Conservation (phyloP, 768 basidiomycete species). For the Leccinum sublutescens region DNA sequence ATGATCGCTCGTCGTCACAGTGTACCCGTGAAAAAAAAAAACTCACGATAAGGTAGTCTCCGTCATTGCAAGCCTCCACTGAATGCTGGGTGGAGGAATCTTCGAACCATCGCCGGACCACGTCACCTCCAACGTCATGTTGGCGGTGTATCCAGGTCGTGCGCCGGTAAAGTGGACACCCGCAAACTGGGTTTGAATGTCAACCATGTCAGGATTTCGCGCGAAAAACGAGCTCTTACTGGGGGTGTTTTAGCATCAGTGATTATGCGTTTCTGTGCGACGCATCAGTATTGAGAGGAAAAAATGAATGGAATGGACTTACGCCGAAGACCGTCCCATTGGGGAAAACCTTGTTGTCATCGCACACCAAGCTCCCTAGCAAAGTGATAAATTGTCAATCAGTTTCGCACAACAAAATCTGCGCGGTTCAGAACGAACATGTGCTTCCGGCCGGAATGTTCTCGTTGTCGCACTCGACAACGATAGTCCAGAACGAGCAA, state of each 20-base stretch:
- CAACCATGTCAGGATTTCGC: not conserved
- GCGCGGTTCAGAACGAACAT: not conserved
- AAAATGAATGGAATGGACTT: not conserved
- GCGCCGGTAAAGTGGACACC: conserved; percentile 3
- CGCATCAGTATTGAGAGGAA: not conserved
- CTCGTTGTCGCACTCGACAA: conserved; percentile 7
- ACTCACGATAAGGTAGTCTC: not conserved
- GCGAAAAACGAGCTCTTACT: not conserved
- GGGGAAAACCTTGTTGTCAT: conserved; percentile 7
- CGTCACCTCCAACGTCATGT: not conserved
- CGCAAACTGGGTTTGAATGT: not conserved
- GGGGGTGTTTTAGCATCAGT: not conserved
- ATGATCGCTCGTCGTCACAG: not conserved
- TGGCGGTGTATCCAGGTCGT: not conserved
- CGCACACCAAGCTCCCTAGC: conserved; percentile 7
- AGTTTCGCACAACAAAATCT: not conserved
- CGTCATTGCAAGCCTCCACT: not conserved
- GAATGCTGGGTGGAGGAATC: not conserved
- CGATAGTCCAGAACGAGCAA: conserved; percentile 11
- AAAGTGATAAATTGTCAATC: not conserved
- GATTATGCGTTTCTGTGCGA: not conserved
- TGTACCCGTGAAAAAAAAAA: not conserved
- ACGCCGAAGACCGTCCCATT: conserved; percentile 9
- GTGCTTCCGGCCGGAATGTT: conserved; percentile 2
- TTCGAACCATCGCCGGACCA: not conserved